Conservation (phyloP, 2,329 filamentous ascomycete genomes). For the Colletotrichum tropicicola region DNA sequence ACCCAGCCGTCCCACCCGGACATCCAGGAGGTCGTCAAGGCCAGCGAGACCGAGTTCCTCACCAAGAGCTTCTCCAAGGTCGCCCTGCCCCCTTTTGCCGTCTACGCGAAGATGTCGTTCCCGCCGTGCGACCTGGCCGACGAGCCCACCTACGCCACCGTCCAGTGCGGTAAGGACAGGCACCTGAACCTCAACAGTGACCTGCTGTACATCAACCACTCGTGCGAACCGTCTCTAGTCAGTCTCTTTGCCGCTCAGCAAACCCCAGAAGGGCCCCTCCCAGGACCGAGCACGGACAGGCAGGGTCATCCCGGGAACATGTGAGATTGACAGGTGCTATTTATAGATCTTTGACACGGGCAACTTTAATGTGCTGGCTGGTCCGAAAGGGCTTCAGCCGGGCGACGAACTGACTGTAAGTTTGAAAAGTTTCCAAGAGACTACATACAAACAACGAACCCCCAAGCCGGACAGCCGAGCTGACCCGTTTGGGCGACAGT, state of each 20-base stretch:
- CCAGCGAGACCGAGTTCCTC: slow-evolving; percentile 62
- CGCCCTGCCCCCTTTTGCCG: slow-evolving; percentile 66
- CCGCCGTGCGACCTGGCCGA: slow-evolving; percentile 67
- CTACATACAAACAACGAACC: too few relatives aligned
- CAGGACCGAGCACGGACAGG: slow-evolving; percentile 7
- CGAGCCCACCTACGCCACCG: slow-evolving; percentile 69
- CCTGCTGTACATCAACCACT: slow-evolving; percentile 74
- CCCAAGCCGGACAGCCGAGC: too few relatives aligned
- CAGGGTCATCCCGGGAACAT: slow-evolving; percentile 4
- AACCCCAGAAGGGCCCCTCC: neutral
- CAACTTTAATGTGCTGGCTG: slow-evolving; percentile 65
- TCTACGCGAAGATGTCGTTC: slow-evolving; percentile 73
- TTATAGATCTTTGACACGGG: slow-evolving; percentile 67
- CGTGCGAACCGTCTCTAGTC: slow-evolving; percentile 71
- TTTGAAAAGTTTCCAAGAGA: slow-evolving; percentile 17
- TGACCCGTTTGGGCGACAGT: too few relatives aligned
- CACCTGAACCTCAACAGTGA: slow-evolving; percentile 74
- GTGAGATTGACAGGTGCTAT: slow-evolving; percentile 20
- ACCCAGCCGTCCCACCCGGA: slow-evolving; percentile 67
- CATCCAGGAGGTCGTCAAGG: slow-evolving; percentile 63
- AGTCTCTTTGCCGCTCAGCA: slow-evolving; percentile 41
- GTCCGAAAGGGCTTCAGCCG: slow-evolving; percentile 60
- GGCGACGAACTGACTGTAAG: slow-evolving; percentile 68
- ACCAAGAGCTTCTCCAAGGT: slow-evolving; percentile 68
- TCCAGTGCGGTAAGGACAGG: slow-evolving; percentile 63